phyloP scores from a whole-genome alignment of 768 basidiomycete species.

The Tricholoma furcatifolium region DNA sequence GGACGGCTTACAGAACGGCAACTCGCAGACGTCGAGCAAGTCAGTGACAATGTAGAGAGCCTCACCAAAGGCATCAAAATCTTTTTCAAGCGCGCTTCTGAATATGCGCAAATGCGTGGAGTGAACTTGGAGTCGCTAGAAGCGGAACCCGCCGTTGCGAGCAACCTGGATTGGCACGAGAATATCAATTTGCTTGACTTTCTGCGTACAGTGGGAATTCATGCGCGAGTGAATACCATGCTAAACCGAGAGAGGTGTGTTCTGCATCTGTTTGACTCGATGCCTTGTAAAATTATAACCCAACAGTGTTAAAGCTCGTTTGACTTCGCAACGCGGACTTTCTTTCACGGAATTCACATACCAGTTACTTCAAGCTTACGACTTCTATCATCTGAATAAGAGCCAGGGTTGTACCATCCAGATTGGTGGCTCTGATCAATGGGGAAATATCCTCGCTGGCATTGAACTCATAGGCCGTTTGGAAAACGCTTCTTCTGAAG shows the following conservation, averaged over 20 bases:
- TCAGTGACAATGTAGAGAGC: constrained; percentile 62
- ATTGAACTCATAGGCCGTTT: constrained; percentile 83
- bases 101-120: constrained; percentile 51
- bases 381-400: constrained; percentile 78
- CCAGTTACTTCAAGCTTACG: constrained; percentile 95
- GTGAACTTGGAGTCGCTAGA: constrained; percentile 16
- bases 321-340: constrained; percentile 79
- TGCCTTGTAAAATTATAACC: neutral
- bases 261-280: neutral
- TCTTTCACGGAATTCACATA: constrained; percentile 99
- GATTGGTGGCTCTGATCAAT: constrained; percentile 96
- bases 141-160: constrained; percentile 31
- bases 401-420: constrained; percentile 76
- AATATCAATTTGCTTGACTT: constrained; percentile 79
- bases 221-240: constrained; percentile 87
- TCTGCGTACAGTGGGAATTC: constrained; percentile 74
- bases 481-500: constrained; percentile 19
- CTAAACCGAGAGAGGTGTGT: constrained; percentile 83
- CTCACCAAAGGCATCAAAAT: constrained; percentile 63
- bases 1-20: constrained; percentile 83
- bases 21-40: constrained; percentile 54
- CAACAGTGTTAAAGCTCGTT: constrained; percentile 75
- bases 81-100: constrained; percentile 69
- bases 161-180: constrained; percentile 75
- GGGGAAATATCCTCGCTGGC: constrained; percentile 96